phyloP scores from a whole-genome alignment of 108 stramenopile genomes.

The Mayamaea pseudoterrestris region DNA sequence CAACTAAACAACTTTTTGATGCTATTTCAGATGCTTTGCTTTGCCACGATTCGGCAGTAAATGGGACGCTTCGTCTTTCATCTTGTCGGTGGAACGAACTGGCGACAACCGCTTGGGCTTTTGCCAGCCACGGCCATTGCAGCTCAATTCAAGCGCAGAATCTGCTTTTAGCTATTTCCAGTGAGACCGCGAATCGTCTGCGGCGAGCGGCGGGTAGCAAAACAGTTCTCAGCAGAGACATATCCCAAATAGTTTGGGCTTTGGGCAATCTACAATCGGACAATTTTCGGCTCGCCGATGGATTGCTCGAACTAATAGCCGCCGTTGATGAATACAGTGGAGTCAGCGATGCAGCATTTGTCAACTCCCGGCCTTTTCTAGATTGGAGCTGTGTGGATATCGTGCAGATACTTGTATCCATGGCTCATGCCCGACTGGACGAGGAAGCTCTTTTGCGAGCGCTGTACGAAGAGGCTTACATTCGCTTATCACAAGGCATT shows the following conservation, averaged over 20 bases:
- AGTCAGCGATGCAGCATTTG: background rate
- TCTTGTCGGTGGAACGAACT: conserved; percentile 65
- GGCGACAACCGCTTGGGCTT: conserved; percentile 73
- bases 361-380: conserved; percentile 22
- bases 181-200: conserved; percentile 21
- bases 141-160: conserved; percentile 26
- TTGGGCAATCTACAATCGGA: conserved; percentile 62
- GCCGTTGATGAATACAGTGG: conserved; percentile 5
- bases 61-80: conserved; percentile 17
- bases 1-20: conserved; percentile 37
- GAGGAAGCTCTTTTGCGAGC: conserved; percentile 33
- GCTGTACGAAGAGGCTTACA: conserved; percentile 41
- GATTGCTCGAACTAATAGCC: conserved; percentile 43
- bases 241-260: conserved; percentile 63
- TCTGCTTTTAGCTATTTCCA: conserved; percentile 34
- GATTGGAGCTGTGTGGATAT: conserved; percentile 58
- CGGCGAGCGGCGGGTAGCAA: conserved; percentile 7
- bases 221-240: conserved; percentile 45
- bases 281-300: conserved; percentile 52
- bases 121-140: conserved; percentile 51
- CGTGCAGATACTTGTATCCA: conserved; percentile 47
- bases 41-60: too few species aligned
- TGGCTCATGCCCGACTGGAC: conserved; percentile 69
- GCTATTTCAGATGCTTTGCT: conserved; percentile 44
- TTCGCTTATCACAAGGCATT: conserved; percentile 11